Evolutionary conservation across 2,329 filamentous ascomycete species (phyloP), one percentile per base, ranked within the genome.

Genomic region (Cucurbitaria berberidis): DNA sequence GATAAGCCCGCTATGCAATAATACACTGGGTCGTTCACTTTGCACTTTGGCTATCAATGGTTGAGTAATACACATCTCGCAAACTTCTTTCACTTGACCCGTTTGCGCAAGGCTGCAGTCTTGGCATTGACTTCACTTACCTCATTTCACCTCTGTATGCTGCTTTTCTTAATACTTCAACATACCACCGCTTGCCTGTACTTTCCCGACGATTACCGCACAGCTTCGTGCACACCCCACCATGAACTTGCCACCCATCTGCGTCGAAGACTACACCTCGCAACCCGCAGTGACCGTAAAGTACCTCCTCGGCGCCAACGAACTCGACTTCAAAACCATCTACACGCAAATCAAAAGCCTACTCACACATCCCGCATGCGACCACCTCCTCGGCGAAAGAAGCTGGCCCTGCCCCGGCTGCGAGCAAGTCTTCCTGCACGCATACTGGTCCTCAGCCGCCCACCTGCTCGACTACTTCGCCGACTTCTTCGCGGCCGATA

Each of bases 401-500:
- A 21, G 5, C 10, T 60, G 53, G 54, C 53, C 61, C 21, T 60
- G 61, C 39, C 3, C 5, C 3, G 0, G 19, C 1, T 63, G 59
- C 47, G 48, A 52, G 32, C 15, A 21, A 1, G n/a, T 15, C 38
- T 60, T 54, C 40, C 45, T 59, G 1, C 13, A 55, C 0, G 11
- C 8, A 4, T 68, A 63, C 57, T 71, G 62, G 65, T 18, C 42
- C 2, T 49, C 46, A 19, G 52, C 59, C 16, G 58, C 60, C 5
- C 41, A 38, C 5, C 55, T 74, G 4, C 51, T 69, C 22, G 69
- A 74, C 60, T 74, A 74, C 49, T 65, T 67, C 16, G 61, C 63
- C 36, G 67, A 72, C 43, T 73, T 74, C 53, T 42, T 49, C 15
- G 9, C 42, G 15, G 21, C 18, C 15, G 70, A 74, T 34, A 63